phyloP scores from a whole-genome alignment of 345 rosid genomes.

The Brassica napus region Da-Ae NC_063438.1:13363001-13363500 shows the following conservation, averaged over 20 bases:
- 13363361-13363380: conserved; percentile 85
- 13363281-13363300: conserved; percentile 58
- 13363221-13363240: neutral
- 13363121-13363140: conserved; percentile 82
- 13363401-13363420: conserved; percentile 71
- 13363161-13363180: conserved; percentile 61
- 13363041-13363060: conserved; percentile 92
- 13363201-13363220: conserved; percentile 10
- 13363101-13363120: conserved; percentile 82
- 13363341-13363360: conserved; percentile 87
- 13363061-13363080: conserved; percentile 88
- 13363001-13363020: conserved; percentile 24
- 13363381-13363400: conserved; percentile 83
- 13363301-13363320: conserved; percentile 84
- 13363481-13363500: conserved; percentile 3
- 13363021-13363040: conserved; percentile 88
- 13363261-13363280: neutral
- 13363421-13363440: conserved; percentile 59
- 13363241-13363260: conserved; percentile 18
- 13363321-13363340: conserved; percentile 58
- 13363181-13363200: conserved; percentile 12
- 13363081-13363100: conserved; percentile 97
- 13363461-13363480: conserved; percentile 29
- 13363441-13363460: conserved; percentile 9
- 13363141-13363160: conserved; percentile 73